phyloP scores from a whole-genome alignment of 2,329 filamentous ascomycete species.

The Tolypocladium ovalisporum region DNA sequence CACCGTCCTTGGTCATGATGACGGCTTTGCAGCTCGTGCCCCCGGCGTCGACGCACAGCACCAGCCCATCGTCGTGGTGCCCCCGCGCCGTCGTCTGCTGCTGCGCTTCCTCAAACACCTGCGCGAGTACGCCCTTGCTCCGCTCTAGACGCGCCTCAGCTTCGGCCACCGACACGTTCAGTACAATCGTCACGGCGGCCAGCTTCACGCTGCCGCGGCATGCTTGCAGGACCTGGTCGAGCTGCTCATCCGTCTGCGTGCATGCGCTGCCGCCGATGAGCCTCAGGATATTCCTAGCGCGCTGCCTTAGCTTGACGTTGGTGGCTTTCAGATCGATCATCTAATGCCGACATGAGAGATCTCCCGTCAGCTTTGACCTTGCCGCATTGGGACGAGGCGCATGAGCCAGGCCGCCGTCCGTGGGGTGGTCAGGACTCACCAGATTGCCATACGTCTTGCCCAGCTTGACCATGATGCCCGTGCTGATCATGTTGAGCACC shows the following conservation, averaged over 20 bases:
- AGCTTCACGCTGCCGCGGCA: constrained; percentile 7
- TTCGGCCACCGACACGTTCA: constrained; percentile 6
- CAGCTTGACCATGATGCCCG: constrained; percentile 26
- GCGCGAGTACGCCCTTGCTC: constrained; percentile 7
- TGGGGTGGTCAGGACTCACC: constrained; percentile 13
- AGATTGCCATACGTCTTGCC: constrained; percentile 31
- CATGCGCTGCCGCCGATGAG: constrained; percentile 8
- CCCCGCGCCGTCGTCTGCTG: neutral
- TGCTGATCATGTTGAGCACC: constrained; percentile 30
- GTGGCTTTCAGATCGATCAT: constrained; percentile 20
- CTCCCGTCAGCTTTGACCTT: neutral
- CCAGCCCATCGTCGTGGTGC: constrained; percentile 2
- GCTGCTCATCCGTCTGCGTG: constrained; percentile 7
- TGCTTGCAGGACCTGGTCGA: constrained; percentile 6
- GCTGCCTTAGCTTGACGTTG: constrained; percentile 22
- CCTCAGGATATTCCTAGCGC: constrained; percentile 12
- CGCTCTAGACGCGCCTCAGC: constrained; percentile 7
- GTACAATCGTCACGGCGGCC: neutral
- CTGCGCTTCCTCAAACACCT: constrained; percentile 5
- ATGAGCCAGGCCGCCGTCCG: neutral
- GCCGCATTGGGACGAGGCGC: constrained; percentile 4
- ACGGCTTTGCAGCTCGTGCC: constrained; percentile 30
- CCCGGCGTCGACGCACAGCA: constrained; percentile 29
- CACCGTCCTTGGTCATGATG: constrained; percentile 14
- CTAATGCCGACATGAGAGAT: neutral